Evolutionary conservation across 2,329 filamentous ascomycete species (phyloP).

Genomic region (Fusarium floridanum): DNA sequence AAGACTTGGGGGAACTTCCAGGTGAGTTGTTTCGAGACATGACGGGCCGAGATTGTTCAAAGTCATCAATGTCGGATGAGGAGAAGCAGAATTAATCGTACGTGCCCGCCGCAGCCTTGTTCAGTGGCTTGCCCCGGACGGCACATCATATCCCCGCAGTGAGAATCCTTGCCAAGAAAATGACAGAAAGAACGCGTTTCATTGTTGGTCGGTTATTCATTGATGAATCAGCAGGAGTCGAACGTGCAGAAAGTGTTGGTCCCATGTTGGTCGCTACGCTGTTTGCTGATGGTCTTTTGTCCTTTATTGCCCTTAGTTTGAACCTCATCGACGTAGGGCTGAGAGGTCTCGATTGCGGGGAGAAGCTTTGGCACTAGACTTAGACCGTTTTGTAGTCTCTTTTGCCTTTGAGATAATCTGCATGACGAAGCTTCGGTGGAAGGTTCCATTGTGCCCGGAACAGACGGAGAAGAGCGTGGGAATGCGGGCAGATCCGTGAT

Average conservation of each 20-base stretch:
- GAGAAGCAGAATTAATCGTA: not conserved
- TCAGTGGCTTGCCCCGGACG: not conserved
- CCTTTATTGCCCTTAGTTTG: too few relatives aligned
- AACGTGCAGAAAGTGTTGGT: not conserved
- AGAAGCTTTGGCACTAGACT: not conserved
- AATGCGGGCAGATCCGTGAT: not conserved
- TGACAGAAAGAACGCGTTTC: not conserved
- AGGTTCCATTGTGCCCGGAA: not conserved
- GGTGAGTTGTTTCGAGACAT: constrained; percentile 15
- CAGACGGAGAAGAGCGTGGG: not conserved
- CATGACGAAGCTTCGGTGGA: not conserved
- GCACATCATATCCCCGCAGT: not conserved
- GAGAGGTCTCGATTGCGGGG: not conserved
- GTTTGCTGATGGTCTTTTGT: not conserved
- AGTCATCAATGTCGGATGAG: not conserved
- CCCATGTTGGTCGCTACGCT: not conserved
- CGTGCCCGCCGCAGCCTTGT: not conserved
- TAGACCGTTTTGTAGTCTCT: not conserved
- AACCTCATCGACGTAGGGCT: not conserved
- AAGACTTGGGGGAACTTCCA: constrained; percentile 5
- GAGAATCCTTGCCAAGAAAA: not conserved
- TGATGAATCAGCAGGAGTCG: not conserved
- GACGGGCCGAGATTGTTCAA: not conserved
- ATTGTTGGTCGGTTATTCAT: not conserved
- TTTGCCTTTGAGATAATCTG: not conserved